phyloP scores from a whole-genome alignment of 768 basidiomycete species.

The Thelephora ganbajun region DNA sequence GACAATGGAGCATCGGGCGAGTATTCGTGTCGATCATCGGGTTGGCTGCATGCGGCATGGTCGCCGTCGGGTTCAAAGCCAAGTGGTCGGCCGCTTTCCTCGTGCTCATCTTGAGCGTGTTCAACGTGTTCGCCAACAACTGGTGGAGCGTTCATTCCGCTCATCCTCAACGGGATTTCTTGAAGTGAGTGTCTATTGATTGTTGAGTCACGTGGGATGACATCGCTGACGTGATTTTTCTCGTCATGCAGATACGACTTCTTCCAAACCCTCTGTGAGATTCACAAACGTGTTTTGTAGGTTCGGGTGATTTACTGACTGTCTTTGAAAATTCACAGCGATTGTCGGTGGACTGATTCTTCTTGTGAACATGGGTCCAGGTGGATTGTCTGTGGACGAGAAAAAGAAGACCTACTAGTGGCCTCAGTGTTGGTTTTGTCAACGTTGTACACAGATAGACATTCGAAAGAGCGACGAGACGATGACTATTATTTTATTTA shows the following conservation, averaged over 20 bases:
- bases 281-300: neutral
- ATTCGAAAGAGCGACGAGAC: too few species aligned
- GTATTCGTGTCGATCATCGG: constrained; percentile 84
- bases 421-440: neutral
- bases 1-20: constrained; percentile 77
- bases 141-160: constrained; percentile 91
- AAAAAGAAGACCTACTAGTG: constrained; percentile 88
- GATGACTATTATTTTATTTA: too few species aligned
- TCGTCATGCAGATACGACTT: constrained; percentile 72
- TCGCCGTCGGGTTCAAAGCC: constrained; percentile 97
- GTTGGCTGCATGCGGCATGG: constrained; percentile 86
- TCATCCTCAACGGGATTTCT: constrained; percentile 95
- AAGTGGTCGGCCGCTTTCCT: constrained; percentile 98
- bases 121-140: constrained; percentile 98
- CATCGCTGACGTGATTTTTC: constrained; percentile 11
- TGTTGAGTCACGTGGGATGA: neutral
- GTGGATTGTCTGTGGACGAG: constrained; percentile 95
- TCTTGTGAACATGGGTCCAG: constrained; percentile 96
- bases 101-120: constrained; percentile 78
- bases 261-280: constrained; percentile 86
- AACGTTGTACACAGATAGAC: too few species aligned
- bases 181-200: constrained; percentile 53
- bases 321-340: constrained; percentile 24
- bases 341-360: constrained; percentile 97
- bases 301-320: constrained; percentile 2